Base-by-base conservation (phyloP, 495 filamentous ascomycete species). In the Staphylotrichum longicolle region DNA sequence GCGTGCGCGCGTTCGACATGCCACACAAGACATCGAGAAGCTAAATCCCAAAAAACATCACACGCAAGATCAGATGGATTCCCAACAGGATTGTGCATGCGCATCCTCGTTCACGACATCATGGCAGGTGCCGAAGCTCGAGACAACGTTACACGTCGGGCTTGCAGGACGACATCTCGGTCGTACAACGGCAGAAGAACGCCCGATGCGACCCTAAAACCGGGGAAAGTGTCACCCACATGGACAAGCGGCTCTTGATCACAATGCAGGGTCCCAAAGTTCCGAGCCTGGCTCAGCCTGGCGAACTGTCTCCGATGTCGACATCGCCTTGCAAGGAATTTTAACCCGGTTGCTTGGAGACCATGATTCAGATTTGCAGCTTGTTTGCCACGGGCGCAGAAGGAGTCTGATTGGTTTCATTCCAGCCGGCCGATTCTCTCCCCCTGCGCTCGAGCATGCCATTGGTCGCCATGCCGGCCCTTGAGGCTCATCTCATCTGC, bases 401-500 rank as follows among this genome's bases (percentile, higher is more conserved):
- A 6, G 37, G 30, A 8, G 46, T 3, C 4, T 15, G 7, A 30
- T 46, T 37, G 54, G 42, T 35, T 39, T 46, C 41, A 46, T 46
- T 35, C 32, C 32, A 2, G 54, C 41, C 54, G 6, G 54, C 54
- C 41, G 32, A 12, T 7, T 35, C 40, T 45, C 15, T n/a, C 27
- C 27, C 9, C 52, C 20, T n/a, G 10, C 2, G 0, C 15, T 55
- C 10, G 9, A 7, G 40, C 39, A 8, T 14, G 20, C 7, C 9
- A 57, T 42, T 48, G 34, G 55, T 11, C 44, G 44, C 8, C 33
- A 3, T 12, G 1, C n/a, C 7, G 33, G 14, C 30, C 55, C 55
- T 48, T 57, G 44, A 47, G 44, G 32, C 55, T 48, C 55, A 48
- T 37, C 44, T 57, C 55, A 48, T 57, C 55, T 57, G n/a, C 30